A percentile compares a stretch with the other conserved stretches of the same genome.
These are phyloP conservation scores for Periconia sp. DNA, from an alignment of 2,329 filamentous ascomycete species.

Conservation along the genomic window DNA sequence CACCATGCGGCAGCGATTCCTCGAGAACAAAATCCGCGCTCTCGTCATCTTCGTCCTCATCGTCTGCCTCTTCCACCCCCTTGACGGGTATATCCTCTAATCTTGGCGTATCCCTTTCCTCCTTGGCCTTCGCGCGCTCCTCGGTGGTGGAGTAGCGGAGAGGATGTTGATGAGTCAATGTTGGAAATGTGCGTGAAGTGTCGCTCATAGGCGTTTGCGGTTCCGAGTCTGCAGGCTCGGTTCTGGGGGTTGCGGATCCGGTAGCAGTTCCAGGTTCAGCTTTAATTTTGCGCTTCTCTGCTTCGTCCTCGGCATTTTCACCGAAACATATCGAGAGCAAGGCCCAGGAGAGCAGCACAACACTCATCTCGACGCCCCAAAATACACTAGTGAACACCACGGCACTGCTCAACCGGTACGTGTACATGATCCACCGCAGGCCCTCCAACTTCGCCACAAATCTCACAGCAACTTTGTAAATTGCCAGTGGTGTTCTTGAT, in stretches of 20 bases:
- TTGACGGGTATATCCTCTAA: conserved; percentile 28
- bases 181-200: conserved; percentile 57
- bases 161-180: conserved; percentile 51
- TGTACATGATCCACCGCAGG: conserved; percentile 78
- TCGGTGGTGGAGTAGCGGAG: conserved; percentile 43
- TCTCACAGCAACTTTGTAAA: conserved; percentile 72
- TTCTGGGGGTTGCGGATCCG: conserved; percentile 18
- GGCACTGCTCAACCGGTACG: conserved; percentile 75
- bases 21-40: conserved; percentile 53
- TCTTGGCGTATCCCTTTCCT: conserved; percentile 17
- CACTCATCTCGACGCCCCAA: conserved; percentile 76
- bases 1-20: conserved; percentile 22
- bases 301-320: conserved; percentile 12
- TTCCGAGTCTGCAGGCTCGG: conserved; percentile 19
- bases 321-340: conserved; percentile 54
- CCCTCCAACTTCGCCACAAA: conserved; percentile 79
- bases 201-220: conserved; percentile 48
- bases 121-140: conserved; percentile 23
- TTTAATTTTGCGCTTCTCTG: conserved; percentile 16
- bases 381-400: conserved; percentile 72
- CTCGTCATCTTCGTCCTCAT: conserved; percentile 54
- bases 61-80: conserved; percentile 43
- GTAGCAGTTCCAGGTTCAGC: conserved; percentile 20
- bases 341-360: conserved; percentile 70
- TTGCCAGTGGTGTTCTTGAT: conserved; percentile 71